These are phyloP conservation scores for Arctostaphylos glauca DNA, from an alignment of 148 eudicot species.

Conservation along the genomic window DNA sequence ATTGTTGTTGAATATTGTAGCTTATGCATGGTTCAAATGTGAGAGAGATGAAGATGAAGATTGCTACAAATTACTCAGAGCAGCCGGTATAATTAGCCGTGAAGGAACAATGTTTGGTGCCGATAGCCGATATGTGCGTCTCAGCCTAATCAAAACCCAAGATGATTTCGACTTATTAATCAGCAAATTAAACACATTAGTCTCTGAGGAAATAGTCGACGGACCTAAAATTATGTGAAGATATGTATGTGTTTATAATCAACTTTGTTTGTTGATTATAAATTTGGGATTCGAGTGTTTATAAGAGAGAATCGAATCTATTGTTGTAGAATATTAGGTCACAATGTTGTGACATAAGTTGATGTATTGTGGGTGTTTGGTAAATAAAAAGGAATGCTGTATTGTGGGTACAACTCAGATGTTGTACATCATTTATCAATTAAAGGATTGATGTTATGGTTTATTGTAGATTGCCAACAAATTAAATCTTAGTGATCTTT, in stretches of 20 bases:
- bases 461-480: neutral
- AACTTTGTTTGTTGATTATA: slow-evolving; percentile 8
- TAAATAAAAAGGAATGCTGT: no score
- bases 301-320: no score
- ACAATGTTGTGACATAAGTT: neutral
- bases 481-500: neutral
- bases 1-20: slow-evolving; percentile 8
- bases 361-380: no score
- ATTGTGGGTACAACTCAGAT: neutral
- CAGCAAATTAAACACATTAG: slow-evolving; percentile 5
- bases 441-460: neutral
- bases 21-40: slow-evolving; percentile 38
- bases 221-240: slow-evolving; percentile 7
- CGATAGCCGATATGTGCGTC: slow-evolving; percentile 24
- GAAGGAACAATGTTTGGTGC: slow-evolving; percentile 18
- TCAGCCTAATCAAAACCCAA: slow-evolving; percentile 28
- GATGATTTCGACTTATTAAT: slow-evolving; percentile 32
- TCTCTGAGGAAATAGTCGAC: slow-evolving; percentile 13
- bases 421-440: neutral
- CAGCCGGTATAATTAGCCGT: slow-evolving; percentile 23
- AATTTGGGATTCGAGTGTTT: neutral
- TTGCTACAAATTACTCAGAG: slow-evolving; percentile 20
- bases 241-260: neutral
- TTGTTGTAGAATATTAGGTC: neutral
- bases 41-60: slow-evolving; percentile 33